Evolutionary conservation across 2,329 filamentous ascomycete species (phyloP), one percentile per base, ranked within the genome.

Genomic region (Corniculantispora saksenae): DNA sequence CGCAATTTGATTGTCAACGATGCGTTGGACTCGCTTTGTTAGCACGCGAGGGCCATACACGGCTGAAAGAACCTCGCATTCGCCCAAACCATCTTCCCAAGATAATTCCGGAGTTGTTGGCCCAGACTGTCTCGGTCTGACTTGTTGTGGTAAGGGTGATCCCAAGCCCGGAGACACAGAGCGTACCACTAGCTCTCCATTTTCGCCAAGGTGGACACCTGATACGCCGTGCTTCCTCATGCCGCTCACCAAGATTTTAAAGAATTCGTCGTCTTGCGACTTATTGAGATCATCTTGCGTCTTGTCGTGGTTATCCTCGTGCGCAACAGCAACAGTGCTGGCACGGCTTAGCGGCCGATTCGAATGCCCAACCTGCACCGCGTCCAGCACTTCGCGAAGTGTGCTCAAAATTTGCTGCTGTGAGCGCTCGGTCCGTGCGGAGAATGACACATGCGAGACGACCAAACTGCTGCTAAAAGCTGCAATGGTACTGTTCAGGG

Each of bases 381-480:
- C 55, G 15, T 47, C 25, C 13, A 58, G 40, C 2, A 58, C 40
- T 17, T 45, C 55, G 1, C 38, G 55, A 13, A 58, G 23, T n/a
- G 55, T 58, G 25, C 17, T 19, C 23, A 58, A 7, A 19, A 58
- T 45, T 38, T 58, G 38, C 38, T 47, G 55, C 38, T 58, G 55
- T 15, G 55, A 45, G 23, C 13, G 21, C 8, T 58, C 55, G 6
- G 55, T 58, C 2, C 55, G 55, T 21, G 55, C 55, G 10, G 55
- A 25, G 17, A 58, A 58, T 10, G 35, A 47, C 12, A 58, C 17
- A 8, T 58, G 55, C 23, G 55, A 45, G 25, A 58, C 38, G 23
- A 29, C 55, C 23, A 58, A 23, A 19, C 55, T 47, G 55, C 55
- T 58, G 38, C 40, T 58, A 21, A 58, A 58, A 1, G 55, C 55